Evolutionary conservation across 1,284 basidiomycete species (phyloP), one percentile per base, ranked within the genome.

Genomic region (Ganoderma boninense): DNA sequence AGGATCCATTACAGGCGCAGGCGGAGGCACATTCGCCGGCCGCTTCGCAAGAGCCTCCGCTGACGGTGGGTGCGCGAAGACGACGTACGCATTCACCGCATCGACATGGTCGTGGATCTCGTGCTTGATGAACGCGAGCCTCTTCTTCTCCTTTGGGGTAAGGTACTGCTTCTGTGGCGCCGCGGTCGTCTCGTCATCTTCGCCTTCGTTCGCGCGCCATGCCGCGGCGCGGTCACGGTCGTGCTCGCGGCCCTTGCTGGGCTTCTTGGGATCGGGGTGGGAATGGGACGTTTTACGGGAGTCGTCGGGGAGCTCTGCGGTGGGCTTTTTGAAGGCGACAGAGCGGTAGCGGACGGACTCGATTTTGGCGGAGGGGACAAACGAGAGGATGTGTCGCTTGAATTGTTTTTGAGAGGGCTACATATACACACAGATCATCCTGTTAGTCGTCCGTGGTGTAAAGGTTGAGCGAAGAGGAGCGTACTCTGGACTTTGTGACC

Each of bases 261-360:
- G 82, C 29, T 81, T 82, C 38, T 40, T 40, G 38, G 38, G 38
- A 11, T 40, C 38, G 11, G 38, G 11, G 79, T 38, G 35, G 2
- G 74, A 62, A 77, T 75, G 29, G 75, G 62, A 35, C 23, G 63
- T 35, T 65, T 65, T 65, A 20, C 46, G 75, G 52, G 81, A 80
- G 44, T 84, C 82, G 26, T 82, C 80, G 1, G 90, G 85, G 4
- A 92, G 84, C 70, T 89, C 87, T 13, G 90, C 82, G 0, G 94
- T 95, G 13, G 95, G 95, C 1, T 87, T 87, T 71, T 93, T 89
- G 82, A 97, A 97, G 0, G 96, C 91, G 56, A 97, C 89, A 20
- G 95, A 97, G 65, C 96, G 94, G 84, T 96, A 96, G 65, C 96
- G 93, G n/a, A 90, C 87, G 4, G 95, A 96, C 80, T 97, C 96